A percentile compares a stretch with the other conserved stretches of the same genome.
Conservation (phyloP, 305 asterid genomes). For the Fraxinus angustifolia region DNA sequence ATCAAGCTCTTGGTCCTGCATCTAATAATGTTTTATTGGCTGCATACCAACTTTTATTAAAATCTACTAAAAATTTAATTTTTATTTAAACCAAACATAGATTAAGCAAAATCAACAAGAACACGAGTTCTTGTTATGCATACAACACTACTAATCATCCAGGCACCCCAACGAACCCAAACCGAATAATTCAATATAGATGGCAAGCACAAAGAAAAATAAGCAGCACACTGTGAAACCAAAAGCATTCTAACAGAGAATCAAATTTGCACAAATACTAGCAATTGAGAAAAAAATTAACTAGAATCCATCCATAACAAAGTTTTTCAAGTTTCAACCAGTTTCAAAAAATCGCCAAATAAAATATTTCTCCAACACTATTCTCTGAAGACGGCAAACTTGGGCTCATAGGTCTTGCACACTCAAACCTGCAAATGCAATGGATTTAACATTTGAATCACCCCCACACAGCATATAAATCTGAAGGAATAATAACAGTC, state of each 20-base stretch:
- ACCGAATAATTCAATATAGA: not conserved
- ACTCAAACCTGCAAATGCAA: constrained; percentile 33
- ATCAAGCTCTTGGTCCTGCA: not conserved
- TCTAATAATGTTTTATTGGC: not conserved
- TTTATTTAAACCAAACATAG: not conserved
- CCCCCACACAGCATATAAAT: not conserved
- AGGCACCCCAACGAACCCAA: not conserved
- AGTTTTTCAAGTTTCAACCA: not conserved
- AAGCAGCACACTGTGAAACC: not conserved
- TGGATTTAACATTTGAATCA: not conserved
- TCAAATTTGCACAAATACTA: not conserved
- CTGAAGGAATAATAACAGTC: not conserved
- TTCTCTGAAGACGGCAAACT: not conserved
- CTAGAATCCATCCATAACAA: not conserved
- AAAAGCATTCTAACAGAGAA: not conserved
- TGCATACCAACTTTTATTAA: not conserved
- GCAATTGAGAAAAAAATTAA: not conserved
- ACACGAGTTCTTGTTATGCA: not conserved
- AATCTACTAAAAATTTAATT: too few relatives aligned
- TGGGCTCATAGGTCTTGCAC: constrained; percentile 37
- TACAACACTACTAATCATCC: not conserved
- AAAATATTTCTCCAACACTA: not conserved
- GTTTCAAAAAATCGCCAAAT: not conserved
- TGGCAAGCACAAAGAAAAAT: not conserved
- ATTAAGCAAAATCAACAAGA: not conserved